A percentile compares a stretch with the other conserved stretches of the same genome.
phyloP scores from a whole-genome alignment of 495 filamentous ascomycete species.

The Neurospora hispaniola region DNA sequence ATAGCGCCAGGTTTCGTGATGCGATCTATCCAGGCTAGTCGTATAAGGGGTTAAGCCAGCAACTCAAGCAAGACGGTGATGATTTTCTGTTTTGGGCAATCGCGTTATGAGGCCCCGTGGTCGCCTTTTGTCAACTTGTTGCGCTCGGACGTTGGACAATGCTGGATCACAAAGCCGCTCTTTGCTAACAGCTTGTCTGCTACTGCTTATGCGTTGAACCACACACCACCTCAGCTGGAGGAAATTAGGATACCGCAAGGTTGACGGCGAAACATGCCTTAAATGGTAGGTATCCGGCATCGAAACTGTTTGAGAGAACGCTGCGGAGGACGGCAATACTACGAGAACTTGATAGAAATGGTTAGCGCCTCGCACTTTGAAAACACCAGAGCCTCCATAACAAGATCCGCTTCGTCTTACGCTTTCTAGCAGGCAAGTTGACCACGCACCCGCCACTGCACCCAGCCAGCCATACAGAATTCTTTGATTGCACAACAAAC shows the following conservation, averaged over 20 bases:
- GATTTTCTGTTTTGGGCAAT: not conserved
- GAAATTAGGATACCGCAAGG: not conserved
- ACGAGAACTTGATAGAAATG: not conserved
- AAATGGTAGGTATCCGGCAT: too few species aligned
- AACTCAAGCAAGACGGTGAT: not conserved
- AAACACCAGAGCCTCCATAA: not conserved
- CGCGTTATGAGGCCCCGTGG: not conserved
- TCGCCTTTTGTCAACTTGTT: not conserved
- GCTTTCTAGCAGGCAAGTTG: not conserved
- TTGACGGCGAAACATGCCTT: not conserved
- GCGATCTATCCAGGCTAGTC: not conserved
- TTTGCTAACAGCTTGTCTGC: not conserved
- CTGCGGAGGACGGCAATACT: not conserved
- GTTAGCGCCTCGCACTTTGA: not conserved
- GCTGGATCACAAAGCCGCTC: not conserved
- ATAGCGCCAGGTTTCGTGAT: slow-evolving; percentile 6
- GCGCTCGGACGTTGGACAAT: not conserved
- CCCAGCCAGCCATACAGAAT: not conserved
- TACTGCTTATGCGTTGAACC: not conserved
- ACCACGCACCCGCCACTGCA: not conserved
- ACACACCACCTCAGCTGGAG: not conserved
- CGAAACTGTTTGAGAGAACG: not conserved
- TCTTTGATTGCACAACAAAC: not conserved
- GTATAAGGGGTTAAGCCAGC: not conserved
- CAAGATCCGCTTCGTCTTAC: not conserved